A percentile compares a stretch with the other conserved stretches of the same genome.
Evolutionary conservation across 1,139 yeast genomes (phyloP).

Genomic region (Magnusiomyces suaveolens): DNA sequence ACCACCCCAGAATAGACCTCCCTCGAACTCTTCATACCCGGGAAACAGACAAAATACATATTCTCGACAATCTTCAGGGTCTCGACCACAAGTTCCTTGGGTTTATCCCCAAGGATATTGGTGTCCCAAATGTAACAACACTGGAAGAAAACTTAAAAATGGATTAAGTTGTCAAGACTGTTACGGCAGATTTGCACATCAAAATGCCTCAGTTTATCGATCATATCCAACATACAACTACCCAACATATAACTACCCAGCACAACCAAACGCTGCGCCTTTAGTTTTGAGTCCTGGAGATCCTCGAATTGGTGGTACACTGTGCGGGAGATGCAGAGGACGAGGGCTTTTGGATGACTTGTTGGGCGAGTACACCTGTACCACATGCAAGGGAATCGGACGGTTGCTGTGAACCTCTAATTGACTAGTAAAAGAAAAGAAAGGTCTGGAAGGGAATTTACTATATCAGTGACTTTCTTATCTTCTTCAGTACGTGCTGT

Average conservation of each 20-base stretch:
- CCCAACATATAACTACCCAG: conserved; percentile 9
- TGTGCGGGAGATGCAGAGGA: conserved; percentile 76
- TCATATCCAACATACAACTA: conserved; percentile 8
- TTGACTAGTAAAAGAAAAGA: conserved; percentile 12
- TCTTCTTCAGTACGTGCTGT: conserved; percentile 18
- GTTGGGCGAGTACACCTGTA: conserved; percentile 23
- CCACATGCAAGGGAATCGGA: conserved; percentile 59
- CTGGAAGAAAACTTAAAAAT: conserved; percentile 58
- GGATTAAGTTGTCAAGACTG: conserved; percentile 64
- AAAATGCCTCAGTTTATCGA: conserved; percentile 11
- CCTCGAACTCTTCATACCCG: conserved; percentile 1
- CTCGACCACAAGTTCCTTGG: conserved; percentile 45
- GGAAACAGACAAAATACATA: conserved; percentile 4
- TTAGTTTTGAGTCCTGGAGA: conserved; percentile 46
- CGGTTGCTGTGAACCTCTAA: conserved; percentile 30
- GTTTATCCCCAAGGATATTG: conserved; percentile 51
- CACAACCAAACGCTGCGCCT: neutral
- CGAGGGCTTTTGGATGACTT: conserved; percentile 43
- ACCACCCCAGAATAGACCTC: neutral
- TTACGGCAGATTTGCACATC: conserved; percentile 53
- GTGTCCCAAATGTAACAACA: conserved; percentile 66
- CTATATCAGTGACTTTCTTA: conserved; percentile 18
- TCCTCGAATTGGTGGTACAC: conserved; percentile 68
- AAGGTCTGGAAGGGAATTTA: conserved; percentile 23
- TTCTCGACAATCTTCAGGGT: conserved; percentile 19